A percentile compares a stretch with the other conserved stretches of the same genome.
phyloP scores from a whole-genome alignment of 176 grass and related monocot species.

The Zizania latifolia region DNA sequence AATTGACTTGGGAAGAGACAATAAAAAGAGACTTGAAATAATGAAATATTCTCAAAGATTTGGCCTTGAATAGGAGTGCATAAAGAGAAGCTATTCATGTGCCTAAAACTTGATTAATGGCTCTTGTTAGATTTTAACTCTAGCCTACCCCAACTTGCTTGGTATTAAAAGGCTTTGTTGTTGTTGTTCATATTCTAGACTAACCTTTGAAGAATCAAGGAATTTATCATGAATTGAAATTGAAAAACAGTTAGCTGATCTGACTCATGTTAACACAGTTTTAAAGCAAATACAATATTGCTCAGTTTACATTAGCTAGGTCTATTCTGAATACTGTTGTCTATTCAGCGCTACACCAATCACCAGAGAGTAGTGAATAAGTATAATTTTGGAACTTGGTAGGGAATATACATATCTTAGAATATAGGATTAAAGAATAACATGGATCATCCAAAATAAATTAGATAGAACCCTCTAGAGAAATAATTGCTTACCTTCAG shows the following conservation, averaged over 20 bases:
- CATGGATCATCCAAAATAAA: neutral
- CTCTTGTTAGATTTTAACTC: no score
- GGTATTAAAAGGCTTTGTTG: no score
- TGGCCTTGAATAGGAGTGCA: no score
- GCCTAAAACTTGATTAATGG: no score
- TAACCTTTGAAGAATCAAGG: neutral
- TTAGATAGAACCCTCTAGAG: conserved; percentile 16
- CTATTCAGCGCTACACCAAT: neutral
- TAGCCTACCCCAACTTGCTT: no score
- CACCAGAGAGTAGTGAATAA: neutral
- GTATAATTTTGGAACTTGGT: neutral
- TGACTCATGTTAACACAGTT: no score
- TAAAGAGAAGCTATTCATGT: no score
- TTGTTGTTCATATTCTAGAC: neutral
- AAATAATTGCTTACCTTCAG: conserved; percentile 34
- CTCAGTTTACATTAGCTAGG: neutral
- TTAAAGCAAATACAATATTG: neutral
- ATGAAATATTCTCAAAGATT: no score
- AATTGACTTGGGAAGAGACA: no score
- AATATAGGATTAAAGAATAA: neutral
- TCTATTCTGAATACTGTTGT: neutral
- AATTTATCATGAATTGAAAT: conserved; percentile 13
- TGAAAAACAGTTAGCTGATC: neutral
- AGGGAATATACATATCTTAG: neutral
- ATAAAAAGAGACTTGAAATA: no score